These are phyloP conservation scores for Aspergillus hancockii DNA, from an alignment of 495 filamentous ascomycete genomes.

Conservation along the genomic window DNA sequence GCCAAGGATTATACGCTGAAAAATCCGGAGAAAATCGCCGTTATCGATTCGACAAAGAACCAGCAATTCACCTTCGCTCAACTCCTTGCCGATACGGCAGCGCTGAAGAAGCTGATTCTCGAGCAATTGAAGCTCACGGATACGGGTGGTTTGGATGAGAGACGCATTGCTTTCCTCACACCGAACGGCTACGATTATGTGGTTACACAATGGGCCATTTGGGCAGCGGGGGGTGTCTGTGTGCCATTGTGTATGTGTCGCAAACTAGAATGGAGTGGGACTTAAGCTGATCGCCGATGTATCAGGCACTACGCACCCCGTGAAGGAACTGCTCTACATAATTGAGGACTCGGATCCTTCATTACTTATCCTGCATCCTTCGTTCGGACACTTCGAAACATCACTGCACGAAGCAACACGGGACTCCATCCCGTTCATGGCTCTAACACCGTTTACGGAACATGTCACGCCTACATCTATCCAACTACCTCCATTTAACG, in stretches of 20 bases:
- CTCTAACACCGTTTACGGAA: constrained; percentile 33
- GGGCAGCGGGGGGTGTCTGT: constrained; percentile 44
- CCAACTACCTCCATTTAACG: constrained; percentile 33
- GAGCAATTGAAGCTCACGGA: constrained; percentile 44
- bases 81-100: constrained; percentile 72
- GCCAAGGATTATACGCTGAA: constrained; percentile 51
- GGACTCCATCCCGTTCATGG: constrained; percentile 33
- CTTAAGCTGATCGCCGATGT: background rate
- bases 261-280: background rate
- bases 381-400: constrained; percentile 36
- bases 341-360: constrained; percentile 46
- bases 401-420: constrained; percentile 32
- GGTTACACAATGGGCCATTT: constrained; percentile 59
- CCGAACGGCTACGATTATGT: constrained; percentile 95
- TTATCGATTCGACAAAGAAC: constrained; percentile 72
- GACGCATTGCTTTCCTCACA: constrained; percentile 77
- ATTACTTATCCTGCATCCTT: constrained; percentile 41
- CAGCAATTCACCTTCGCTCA: constrained; percentile 77
- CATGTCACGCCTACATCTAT: constrained; percentile 16
- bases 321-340: constrained; percentile 44
- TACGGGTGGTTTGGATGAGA: constrained; percentile 61
- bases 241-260: constrained; percentile 39
- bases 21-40: constrained; percentile 65
- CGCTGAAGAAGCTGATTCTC: constrained; percentile 62
- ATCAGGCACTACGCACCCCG: constrained; percentile 49